Conservation (phyloP, 2,329 filamentous ascomycete genomes). For the Alternaria incomplexa region DNA sequence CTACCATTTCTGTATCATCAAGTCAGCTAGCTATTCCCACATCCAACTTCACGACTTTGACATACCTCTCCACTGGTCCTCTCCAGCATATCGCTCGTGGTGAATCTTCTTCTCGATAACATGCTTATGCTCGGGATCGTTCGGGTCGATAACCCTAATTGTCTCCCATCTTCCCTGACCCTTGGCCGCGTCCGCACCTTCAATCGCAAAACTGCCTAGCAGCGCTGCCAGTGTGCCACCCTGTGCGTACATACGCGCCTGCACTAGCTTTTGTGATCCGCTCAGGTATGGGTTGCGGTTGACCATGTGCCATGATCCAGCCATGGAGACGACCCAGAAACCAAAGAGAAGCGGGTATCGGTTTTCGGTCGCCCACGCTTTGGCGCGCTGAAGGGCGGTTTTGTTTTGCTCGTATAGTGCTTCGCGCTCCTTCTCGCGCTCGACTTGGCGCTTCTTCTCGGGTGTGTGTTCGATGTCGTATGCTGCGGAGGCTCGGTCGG, state of each 20-base stretch:
- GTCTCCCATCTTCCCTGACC: slow-evolving; percentile 85
- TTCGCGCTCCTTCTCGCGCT: slow-evolving; percentile 44
- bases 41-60: not conserved
- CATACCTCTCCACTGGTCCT: slow-evolving; percentile 89
- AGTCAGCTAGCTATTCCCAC: slow-evolving; percentile 20
- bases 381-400: slow-evolving; percentile 63
- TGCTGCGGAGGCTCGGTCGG: slow-evolving; percentile 73
- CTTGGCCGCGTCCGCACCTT: slow-evolving; percentile 77
- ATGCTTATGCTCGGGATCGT: slow-evolving; percentile 82
- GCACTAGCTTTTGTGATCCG: slow-evolving; percentile 85
- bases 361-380: slow-evolving; percentile 78
- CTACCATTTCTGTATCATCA: slow-evolving; percentile 73
- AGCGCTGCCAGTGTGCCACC: slow-evolving; percentile 85
- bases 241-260: slow-evolving; percentile 94
- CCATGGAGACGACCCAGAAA: slow-evolving; percentile 83
- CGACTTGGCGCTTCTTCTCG: slow-evolving; percentile 39
- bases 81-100: slow-evolving; percentile 83
- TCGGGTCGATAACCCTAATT: slow-evolving; percentile 77
- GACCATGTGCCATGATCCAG: slow-evolving; percentile 74
- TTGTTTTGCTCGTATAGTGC: slow-evolving; percentile 60
- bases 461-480: slow-evolving; percentile 77
- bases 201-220: slow-evolving; percentile 80
- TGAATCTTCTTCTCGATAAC: slow-evolving; percentile 87
- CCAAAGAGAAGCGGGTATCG: slow-evolving; percentile 85
- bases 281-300: slow-evolving; percentile 77